These are phyloP conservation scores for Cardamine occulta DNA, from an alignment of 345 rosid species.

Conservation along the genomic window DNA sequence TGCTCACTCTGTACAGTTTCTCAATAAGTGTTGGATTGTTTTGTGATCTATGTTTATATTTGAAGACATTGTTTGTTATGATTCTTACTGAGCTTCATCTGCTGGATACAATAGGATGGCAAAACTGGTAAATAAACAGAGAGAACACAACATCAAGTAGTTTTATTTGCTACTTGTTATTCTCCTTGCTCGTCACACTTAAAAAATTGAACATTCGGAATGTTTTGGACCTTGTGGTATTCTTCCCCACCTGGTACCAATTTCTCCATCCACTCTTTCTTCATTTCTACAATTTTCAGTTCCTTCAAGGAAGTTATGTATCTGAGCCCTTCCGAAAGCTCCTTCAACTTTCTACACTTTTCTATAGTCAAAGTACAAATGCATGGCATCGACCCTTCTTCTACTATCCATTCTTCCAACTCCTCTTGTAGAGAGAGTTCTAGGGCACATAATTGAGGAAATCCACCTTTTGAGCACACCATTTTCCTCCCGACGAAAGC, in stretches of 20 bases:
- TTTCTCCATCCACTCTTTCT: conserved; percentile 7
- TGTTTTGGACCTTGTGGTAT: conserved; percentile 27
- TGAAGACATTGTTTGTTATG: too few species aligned
- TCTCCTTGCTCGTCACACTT: neutral
- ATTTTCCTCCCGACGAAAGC: conserved; percentile 43
- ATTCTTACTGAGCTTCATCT: too few species aligned
- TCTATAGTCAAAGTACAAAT: conserved; percentile 43
- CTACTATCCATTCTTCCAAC: conserved; percentile 36
- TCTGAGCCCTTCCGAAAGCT: conserved; percentile 38
- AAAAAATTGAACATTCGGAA: conserved; percentile 19
- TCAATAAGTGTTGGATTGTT: too few species aligned
- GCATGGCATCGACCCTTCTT: conserved; percentile 42
- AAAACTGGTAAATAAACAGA: neutral
- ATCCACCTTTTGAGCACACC: conserved; percentile 31
- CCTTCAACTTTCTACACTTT: conserved; percentile 40
- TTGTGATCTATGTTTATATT: too few species aligned
- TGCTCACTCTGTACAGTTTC: too few species aligned
- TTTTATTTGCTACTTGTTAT: neutral
- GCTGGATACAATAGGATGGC: too few species aligned
- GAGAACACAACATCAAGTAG: neutral
- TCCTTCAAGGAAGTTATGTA: conserved; percentile 18
- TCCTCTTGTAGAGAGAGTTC: neutral
- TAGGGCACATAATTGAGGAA: conserved; percentile 26
- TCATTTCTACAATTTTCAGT: conserved; percentile 2
- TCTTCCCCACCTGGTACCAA: conserved; percentile 11